phyloP scores from a whole-genome alignment of 1,139 yeast genomes.

The Nakaseomyces kungkrabaensis region DNA sequence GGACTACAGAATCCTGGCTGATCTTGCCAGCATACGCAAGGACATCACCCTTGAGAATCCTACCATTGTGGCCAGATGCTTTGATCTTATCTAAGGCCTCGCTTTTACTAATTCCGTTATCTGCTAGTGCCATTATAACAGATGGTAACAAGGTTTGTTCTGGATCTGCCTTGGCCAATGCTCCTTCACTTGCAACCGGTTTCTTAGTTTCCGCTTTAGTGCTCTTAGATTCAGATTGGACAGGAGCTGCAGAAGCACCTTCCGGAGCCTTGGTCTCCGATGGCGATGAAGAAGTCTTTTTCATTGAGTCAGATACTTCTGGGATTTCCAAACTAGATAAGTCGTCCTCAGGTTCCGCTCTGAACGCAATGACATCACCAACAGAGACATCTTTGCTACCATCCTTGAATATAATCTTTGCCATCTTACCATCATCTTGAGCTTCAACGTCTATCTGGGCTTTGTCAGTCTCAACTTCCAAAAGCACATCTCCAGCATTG shows the following conservation, averaged over 20 bases:
- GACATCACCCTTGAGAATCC: slow-evolving; percentile 83
- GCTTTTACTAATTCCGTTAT: slow-evolving; percentile 50
- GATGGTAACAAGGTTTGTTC: slow-evolving; percentile 69
- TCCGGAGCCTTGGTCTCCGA: slow-evolving; percentile 10
- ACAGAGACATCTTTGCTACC: slow-evolving; percentile 77
- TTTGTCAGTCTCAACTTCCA: slow-evolving; percentile 90
- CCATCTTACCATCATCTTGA: slow-evolving; percentile 80
- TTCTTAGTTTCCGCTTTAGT: slow-evolving; percentile 4
- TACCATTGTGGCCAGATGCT: slow-evolving; percentile 85
- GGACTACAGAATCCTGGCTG: slow-evolving; percentile 41
- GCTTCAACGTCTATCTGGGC: slow-evolving; percentile 93
- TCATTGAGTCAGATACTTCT: slow-evolving; percentile 24
- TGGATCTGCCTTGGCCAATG: slow-evolving; percentile 42
- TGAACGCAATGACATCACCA: slow-evolving; percentile 78
- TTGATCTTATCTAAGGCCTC: slow-evolving; percentile 64
- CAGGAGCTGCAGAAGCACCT: too few species aligned
- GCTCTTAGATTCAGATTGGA: too few species aligned
- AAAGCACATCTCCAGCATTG: slow-evolving; percentile 72
- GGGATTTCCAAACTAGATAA: slow-evolving; percentile 56
- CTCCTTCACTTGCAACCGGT: slow-evolving; percentile 3
- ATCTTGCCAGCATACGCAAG: slow-evolving; percentile 74
- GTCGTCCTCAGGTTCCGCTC: slow-evolving; percentile 87
- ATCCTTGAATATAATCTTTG: slow-evolving; percentile 58
- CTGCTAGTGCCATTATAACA: slow-evolving; percentile 56
- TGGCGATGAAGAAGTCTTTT: slow-evolving; percentile 6